Base-by-base conservation (phyloP, 495 filamentous ascomycete species). In the Lasiosphaeriaceae sp. region DNA sequence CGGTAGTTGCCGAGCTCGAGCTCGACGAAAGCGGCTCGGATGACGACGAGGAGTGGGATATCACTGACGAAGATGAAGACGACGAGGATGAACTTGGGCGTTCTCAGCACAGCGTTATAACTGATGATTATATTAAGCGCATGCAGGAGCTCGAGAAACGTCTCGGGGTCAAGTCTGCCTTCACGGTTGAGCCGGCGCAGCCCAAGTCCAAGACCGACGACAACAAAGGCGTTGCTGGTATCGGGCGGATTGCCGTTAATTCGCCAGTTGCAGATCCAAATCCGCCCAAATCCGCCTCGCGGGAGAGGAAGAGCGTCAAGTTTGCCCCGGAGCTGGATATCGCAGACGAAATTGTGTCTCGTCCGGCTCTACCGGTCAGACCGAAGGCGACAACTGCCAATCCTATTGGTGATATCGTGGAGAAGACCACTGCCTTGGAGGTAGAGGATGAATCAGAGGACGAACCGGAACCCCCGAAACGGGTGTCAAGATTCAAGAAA, bases 1-100 rank as follows among this genome's bases (percentile, higher is more conserved):
- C 89, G 22, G 88, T 98, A 2, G 93, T 98, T 7, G 93, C 93
- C n/a, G 91, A 97, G 73, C 77, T 98, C 31, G 82, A 94, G 54
- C 66, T 98, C 12, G 90, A 96, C 47, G 89, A 92, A 31, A 83
- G 80, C 23, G 82, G 74, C 46, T 73, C 77, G n/a, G 76, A 70
- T 34, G 74, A 79, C n/a, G 80, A 84, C 20, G 79, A 83, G 11
- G 81, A 82, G 5, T 66, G 74, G 26, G 73, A 77, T 2, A 76
- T 71, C 16, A 68, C 77, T 6, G 80, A 84, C 7, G 77, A 81
- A 9, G 80, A 43, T 5, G 75, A 79, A 46, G 80, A 84, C 48
- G 83, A 86, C 6, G 81, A 85, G 49, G 79, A 86, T 31, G 77
- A 87, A 48, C 84, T 82, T 60, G 94, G 94, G 19, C 80, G 87